phyloP scores from a whole-genome alignment of 2,329 filamentous ascomycete genomes.

The Epichloe uncinata region DNA sequence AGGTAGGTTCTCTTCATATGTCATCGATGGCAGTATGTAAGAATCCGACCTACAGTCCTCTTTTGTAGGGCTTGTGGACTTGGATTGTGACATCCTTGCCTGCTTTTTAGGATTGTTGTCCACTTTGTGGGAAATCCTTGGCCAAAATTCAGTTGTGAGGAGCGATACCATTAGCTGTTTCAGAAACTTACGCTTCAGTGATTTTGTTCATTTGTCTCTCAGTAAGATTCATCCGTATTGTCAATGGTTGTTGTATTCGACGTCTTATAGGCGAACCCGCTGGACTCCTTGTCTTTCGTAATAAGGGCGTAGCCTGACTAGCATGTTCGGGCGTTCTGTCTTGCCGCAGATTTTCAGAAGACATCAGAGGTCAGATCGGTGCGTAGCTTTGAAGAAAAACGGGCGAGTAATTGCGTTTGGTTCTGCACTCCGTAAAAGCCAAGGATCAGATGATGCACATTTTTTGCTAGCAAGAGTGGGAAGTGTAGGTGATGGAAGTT shows the following conservation, averaged over 20 bases:
- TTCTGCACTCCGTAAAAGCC: neutral
- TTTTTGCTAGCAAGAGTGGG: neutral
- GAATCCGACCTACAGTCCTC: neutral
- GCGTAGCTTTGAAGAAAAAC: neutral
- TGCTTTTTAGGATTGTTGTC: constrained; percentile 14
- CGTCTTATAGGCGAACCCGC: constrained; percentile 20
- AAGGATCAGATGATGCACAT: neutral
- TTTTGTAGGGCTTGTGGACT: neutral
- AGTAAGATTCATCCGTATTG: constrained; percentile 35
- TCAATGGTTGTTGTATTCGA: constrained; percentile 24
- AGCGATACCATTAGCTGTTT: neutral
- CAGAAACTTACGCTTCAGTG: constrained; percentile 27
- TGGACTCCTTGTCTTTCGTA: constrained; percentile 13
- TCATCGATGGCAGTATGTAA: neutral
- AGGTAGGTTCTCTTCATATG: neutral
- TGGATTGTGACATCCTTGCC: constrained; percentile 4
- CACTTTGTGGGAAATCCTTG: constrained; percentile 22
- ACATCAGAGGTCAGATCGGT: neutral
- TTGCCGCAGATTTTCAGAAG: neutral
- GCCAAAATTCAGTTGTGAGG: neutral
- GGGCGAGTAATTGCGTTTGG: neutral
- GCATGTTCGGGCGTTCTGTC: neutral
- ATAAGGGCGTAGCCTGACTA: neutral
- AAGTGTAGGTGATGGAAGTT: neutral
- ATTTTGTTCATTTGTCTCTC: constrained; percentile 35